Evolutionary conservation across 2,329 filamentous ascomycete genomes (phyloP).

Genomic region (Beauveria brongniartii): DNA sequence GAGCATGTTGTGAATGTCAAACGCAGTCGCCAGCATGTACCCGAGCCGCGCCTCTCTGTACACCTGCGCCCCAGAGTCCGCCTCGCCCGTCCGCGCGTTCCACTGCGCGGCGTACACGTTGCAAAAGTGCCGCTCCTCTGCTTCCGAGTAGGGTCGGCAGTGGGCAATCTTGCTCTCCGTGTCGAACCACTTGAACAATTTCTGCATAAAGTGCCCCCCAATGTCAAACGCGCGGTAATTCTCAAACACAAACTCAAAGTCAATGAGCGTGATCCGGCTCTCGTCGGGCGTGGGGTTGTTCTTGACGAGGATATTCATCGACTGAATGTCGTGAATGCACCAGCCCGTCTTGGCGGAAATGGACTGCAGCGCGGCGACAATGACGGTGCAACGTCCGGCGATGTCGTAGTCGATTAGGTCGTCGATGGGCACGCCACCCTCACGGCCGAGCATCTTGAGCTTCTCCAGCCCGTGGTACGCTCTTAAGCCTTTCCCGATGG

Average conservation of each 20-base stretch:
- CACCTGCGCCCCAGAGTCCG: conserved; percentile 13
- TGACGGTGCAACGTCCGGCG: background rate
- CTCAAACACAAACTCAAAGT: conserved; percentile 15
- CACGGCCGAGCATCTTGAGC: conserved; percentile 10
- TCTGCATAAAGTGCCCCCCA: conserved; percentile 17
- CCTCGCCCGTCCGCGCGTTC: conserved; percentile 14
- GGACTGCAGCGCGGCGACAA: conserved; percentile 7
- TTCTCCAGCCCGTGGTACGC: conserved; percentile 11
- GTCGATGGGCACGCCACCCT: conserved; percentile 12
- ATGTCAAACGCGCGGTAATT: conserved; percentile 17
- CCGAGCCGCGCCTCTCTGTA: conserved; percentile 13
- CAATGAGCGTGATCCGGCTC: conserved; percentile 12
- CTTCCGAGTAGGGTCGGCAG: conserved; percentile 12
- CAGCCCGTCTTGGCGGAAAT: conserved; percentile 10
- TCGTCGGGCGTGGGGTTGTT: background rate
- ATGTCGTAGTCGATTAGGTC: conserved; percentile 14
- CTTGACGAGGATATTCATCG: conserved; percentile 15
- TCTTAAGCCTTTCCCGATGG: conserved; percentile 4
- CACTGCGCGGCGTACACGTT: conserved; percentile 13
- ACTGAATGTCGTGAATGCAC: conserved; percentile 17
- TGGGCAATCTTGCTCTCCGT: conserved; percentile 11
- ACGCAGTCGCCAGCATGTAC: conserved; percentile 15
- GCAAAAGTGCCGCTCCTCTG: conserved; percentile 16
- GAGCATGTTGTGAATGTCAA: conserved; percentile 17
- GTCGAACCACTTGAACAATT: conserved; percentile 16